Evolutionary conservation across 2,329 filamentous ascomycete genomes (phyloP), one percentile per base, ranked within the genome.

Genomic region (Trichoderma brevicompactum): DNA sequence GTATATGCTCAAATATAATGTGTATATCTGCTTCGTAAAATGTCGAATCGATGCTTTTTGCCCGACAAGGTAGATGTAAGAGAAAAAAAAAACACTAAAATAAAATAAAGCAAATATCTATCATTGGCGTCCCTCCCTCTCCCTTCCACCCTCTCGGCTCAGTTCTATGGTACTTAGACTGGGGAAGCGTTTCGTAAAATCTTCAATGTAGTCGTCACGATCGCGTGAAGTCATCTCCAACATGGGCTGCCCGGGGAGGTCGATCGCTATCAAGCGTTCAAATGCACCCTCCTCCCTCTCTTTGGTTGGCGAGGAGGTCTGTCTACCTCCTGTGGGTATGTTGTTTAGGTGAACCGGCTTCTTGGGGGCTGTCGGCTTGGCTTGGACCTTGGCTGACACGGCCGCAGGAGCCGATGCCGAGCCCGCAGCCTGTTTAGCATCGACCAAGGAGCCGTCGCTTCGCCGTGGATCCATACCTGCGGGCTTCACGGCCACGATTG

Each of bases 151-250:
- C 61, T 85, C 90, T 67, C 88, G 86, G 79, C 95, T 91, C n/a
- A 94, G 91, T 79, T 97, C 94, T 70, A 97, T 86, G 9, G 92
- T 86, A 64, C 88, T 89, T 66, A 98, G 79, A 74, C 91, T 96
- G 0, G 94, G 94, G 77, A 93, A 97, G 66, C 92, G 83, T 77
- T 93, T 93, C 67, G 89, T 89, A 75, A 98, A 97, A 73, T 92
- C 78, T 66, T 79, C 77, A 50, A 89, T 76, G 72, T 89, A 89
- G 70, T 93, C 91, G 52, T 88, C 87, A 73, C 82, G 86, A 71
- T 89, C 83, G 69, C 82, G 79, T 3, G 79, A 74, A 63, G 80
- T 82, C 85, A 87, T 87, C 49, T 85, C 82, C 65, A 86, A 73
- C 58, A 79, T 74, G 3, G 83, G 81, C 67, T 82, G 80, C 1